Percentiles rank a stretch among this genome's conserved stretches.
phyloP scores from a whole-genome alignment of 495 filamentous ascomycete species.

The Platismatia glauca region DNA sequence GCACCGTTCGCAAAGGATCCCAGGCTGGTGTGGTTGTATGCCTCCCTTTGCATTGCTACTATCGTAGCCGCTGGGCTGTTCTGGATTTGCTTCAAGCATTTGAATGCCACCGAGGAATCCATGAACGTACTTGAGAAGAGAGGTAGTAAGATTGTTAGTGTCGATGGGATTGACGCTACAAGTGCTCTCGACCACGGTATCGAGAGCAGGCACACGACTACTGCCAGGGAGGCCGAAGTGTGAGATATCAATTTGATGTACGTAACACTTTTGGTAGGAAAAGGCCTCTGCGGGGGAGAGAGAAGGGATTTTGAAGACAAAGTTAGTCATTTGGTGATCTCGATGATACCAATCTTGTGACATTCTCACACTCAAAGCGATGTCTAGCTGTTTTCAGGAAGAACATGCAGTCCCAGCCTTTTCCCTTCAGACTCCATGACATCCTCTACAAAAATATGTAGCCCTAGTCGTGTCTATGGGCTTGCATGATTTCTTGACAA shows the following conservation, averaged over 20 bases:
- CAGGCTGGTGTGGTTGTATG: constrained; percentile 22
- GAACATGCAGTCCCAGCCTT: too few relatives aligned
- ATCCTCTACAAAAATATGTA: too few relatives aligned
- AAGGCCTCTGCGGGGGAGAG: neutral
- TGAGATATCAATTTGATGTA: too few relatives aligned
- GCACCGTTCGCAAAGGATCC: constrained; percentile 36
- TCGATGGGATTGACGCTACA: constrained; percentile 21
- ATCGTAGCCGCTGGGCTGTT: constrained; percentile 37
- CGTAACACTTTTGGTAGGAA: too few relatives aligned
- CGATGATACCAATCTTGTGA: too few relatives aligned
- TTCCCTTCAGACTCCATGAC: too few relatives aligned
- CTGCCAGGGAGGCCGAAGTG: neutral
- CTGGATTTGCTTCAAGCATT: constrained; percentile 35
- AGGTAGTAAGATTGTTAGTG: constrained; percentile 14
- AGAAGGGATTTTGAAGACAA: neutral
- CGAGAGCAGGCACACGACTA: neutral
- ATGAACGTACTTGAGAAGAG: constrained; percentile 40
- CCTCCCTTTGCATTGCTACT: constrained; percentile 29
- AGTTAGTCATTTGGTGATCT: too few relatives aligned
- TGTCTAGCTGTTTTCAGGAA: too few relatives aligned
- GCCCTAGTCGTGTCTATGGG: neutral
- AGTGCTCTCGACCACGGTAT: neutral
- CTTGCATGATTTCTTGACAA: too few relatives aligned
- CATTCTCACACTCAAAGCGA: too few relatives aligned
- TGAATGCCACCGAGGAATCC: constrained; percentile 38